Evolutionary conservation across 768 basidiomycete genomes (phyloP).

Genomic region (Kwoniella pini): DNA sequence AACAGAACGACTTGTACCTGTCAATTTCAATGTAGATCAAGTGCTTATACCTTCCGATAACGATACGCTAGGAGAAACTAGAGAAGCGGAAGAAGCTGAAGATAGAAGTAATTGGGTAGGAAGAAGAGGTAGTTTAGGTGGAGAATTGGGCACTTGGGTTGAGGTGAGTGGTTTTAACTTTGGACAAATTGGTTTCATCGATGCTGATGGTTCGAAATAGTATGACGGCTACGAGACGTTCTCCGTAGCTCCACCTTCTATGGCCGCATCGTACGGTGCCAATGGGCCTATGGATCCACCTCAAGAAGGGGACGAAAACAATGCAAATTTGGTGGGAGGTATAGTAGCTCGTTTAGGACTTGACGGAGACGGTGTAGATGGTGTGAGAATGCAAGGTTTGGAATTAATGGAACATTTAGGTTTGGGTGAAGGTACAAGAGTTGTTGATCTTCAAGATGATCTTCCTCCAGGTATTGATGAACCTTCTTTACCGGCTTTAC

Average conservation of each 20-base stretch:
- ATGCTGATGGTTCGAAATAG: constrained; percentile 11
- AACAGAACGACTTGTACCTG: constrained; percentile 21
- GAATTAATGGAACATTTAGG: constrained; percentile 51
- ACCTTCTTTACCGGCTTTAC: constrained; percentile 52
- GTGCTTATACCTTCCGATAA: too few relatives aligned
- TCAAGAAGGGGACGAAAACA: constrained; percentile 40
- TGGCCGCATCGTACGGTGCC: constrained; percentile 42
- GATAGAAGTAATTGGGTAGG: constrained; percentile 32
- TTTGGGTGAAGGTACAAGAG: constrained; percentile 50
- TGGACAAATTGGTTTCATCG: neutral
- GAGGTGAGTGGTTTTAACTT: constrained; percentile 30
- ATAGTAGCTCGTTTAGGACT: constrained; percentile 46
- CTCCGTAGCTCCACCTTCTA: constrained; percentile 47
- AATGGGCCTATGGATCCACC: constrained; percentile 52
- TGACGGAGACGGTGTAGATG: constrained; percentile 30
- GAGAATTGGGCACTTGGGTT: constrained; percentile 46
- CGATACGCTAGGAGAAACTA: too few relatives aligned
- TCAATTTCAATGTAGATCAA: too few relatives aligned
- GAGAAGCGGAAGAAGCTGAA: neutral
- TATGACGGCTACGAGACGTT: constrained; percentile 55
- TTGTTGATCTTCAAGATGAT: constrained; percentile 53
- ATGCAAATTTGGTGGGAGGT: constrained; percentile 28
- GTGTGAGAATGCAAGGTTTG: constrained; percentile 25
- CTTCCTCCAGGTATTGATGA: constrained; percentile 55
- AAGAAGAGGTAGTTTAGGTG: constrained; percentile 34